phyloP scores from a whole-genome alignment of 2,329 filamentous ascomycete genomes.

The Passalora sequoiae region DNA sequence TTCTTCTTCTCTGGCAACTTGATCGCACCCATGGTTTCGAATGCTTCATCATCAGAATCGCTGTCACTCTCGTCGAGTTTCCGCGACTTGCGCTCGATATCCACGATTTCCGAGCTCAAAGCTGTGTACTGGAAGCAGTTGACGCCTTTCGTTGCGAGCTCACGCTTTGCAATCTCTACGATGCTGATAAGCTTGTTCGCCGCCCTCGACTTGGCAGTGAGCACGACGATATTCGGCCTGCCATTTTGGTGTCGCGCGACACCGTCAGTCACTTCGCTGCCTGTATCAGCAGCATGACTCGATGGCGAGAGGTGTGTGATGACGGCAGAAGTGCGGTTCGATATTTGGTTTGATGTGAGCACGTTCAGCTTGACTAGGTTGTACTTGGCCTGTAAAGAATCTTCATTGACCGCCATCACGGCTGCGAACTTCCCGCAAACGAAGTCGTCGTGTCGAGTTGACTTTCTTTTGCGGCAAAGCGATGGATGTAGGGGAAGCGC shows the following conservation, averaged over 20 bases:
- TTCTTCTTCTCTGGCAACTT: conserved; percentile 47
- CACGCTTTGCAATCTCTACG: conserved; percentile 53
- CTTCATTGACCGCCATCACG: conserved; percentile 22
- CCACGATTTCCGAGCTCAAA: conserved; percentile 22
- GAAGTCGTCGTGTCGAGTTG: too few species aligned
- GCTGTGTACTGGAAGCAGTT: conserved; percentile 40
- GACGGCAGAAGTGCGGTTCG: conserved; percentile 27
- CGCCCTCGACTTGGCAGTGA: conserved; percentile 37
- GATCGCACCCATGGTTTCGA: conserved; percentile 27
- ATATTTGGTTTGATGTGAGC: conserved; percentile 29
- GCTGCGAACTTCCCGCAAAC: too few species aligned
- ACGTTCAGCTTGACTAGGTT: conserved; percentile 25
- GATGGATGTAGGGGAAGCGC: not conserved
- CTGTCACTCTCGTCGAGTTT: conserved; percentile 13
- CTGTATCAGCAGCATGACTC: not conserved
- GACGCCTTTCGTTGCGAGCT: conserved; percentile 41
- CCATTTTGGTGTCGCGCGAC: conserved; percentile 1
- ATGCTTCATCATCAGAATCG: conserved; percentile 27
- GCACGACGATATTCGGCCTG: conserved; percentile 36
- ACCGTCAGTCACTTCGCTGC: not conserved
- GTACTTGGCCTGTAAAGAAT: conserved; percentile 20
- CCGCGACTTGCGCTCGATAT: conserved; percentile 19
- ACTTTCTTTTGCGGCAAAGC: too few species aligned
- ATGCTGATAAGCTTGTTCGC: conserved; percentile 64
- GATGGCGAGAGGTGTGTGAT: conserved; percentile 20